Percentiles rank a stretch among this genome's conserved stretches.
Conservation (phyloP, 805 yeast genomes). For the Candida xiaguanensis region DNA sequence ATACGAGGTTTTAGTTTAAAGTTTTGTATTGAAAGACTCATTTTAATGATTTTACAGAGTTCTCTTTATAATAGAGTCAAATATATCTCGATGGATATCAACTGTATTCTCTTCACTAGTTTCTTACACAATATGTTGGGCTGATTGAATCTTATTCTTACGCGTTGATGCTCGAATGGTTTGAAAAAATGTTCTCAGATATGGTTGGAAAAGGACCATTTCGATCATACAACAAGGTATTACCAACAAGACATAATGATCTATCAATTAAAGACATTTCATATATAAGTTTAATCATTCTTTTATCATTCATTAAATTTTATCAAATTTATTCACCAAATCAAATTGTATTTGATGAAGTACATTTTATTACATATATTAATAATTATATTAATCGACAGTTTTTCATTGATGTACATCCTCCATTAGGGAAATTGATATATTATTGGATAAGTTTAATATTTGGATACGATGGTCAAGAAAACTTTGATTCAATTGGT, state of each 20-base stretch:
- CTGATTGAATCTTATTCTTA: no score
- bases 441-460: slow-evolving; percentile 51
- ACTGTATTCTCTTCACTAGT: no score
- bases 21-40: no score
- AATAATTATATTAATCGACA: slow-evolving; percentile 50
- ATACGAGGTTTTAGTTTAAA: no score
- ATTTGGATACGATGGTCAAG: slow-evolving; percentile 49
- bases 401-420: slow-evolving; percentile 69
- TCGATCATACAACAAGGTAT: neutral
- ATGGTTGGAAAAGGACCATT: slow-evolving; percentile 4
- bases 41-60: no score
- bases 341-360: slow-evolving; percentile 48
- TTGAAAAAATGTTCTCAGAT: no score
- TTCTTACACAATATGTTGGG: no score
- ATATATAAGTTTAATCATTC: slow-evolving; percentile 8
- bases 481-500: slow-evolving; percentile 42
- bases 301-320: slow-evolving; percentile 26
- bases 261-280: neutral
- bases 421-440: slow-evolving; percentile 63
- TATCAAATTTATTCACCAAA: slow-evolving; percentile 32
- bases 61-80: no score
- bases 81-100: no score
- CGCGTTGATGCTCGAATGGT: no score
- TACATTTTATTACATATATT: slow-evolving; percentile 38
- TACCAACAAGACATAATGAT: neutral